These are phyloP conservation scores for Sodiomyces alkalinus DNA, from an alignment of 2,329 filamentous ascomycete species.

Conservation along the genomic window DNA sequence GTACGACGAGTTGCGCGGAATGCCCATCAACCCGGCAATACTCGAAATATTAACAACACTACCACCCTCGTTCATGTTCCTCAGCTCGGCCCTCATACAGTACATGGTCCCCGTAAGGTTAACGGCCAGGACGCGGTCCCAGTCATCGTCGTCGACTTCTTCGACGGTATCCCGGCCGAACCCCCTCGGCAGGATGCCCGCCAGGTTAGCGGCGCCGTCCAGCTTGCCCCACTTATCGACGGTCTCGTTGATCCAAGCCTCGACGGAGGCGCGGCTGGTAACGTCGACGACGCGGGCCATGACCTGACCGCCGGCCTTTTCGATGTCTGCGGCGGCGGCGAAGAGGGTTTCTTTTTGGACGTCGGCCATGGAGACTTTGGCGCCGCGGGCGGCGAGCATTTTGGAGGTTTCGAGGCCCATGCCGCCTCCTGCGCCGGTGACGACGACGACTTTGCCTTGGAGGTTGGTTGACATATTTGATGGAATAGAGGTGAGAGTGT, in stretches of 20 bases:
- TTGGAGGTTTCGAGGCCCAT: constrained; percentile 27
- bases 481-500: too few species aligned
- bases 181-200: constrained; percentile 28
- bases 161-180: constrained; percentile 23
- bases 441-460: constrained; percentile 20
- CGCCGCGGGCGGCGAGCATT: constrained; percentile 19
- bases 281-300: constrained; percentile 22
- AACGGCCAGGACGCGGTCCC: constrained; percentile 20
- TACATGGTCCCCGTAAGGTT: constrained; percentile 25
- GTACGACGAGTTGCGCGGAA: constrained; percentile 17
- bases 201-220: constrained; percentile 30
- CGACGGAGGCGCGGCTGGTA: constrained; percentile 22
- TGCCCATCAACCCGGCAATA: constrained; percentile 21
- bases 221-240: constrained; percentile 26
- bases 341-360: constrained; percentile 15
- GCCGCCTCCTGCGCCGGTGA: constrained; percentile 27
- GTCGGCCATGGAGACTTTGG: constrained; percentile 23
- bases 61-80: constrained; percentile 24
- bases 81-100: constrained; percentile 20
- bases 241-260: constrained; percentile 23
- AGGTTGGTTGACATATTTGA: too few species aligned
- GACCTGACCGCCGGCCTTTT: constrained; percentile 11
- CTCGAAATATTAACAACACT: constrained; percentile 35
- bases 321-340: constrained; percentile 16
- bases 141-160: constrained; percentile 27